Base-by-base conservation (phyloP, 306 rosid species). In the Glycine latifolia region DNA sequence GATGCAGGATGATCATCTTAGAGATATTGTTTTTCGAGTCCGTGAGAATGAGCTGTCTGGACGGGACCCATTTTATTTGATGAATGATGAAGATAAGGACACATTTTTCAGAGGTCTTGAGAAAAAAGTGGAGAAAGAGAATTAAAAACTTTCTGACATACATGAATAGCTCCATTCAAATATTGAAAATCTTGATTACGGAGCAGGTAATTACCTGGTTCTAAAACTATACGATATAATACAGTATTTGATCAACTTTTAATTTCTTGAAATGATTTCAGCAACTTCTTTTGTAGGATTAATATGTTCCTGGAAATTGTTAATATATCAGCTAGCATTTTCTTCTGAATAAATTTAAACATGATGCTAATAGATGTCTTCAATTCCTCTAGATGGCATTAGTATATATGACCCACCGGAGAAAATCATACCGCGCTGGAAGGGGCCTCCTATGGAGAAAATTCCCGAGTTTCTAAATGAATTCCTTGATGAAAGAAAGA, bases 401-500 rank as follows among this genome's bases (percentile, higher is more conserved):
- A 91, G 98, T 84, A 3, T 93, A 79, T 93, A 93, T 71, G 99
- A 95, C 80, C 92, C 93, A 31, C 99, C 92, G 0, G 94, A 91
- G 86, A 95, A 93, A 83, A 75, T 95, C 53, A 90, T 95, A 85
- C 99, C 98, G 3, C 92, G 91, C 39, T 91, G 99, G 98, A 95
- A 91, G 82, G 98, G 94, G 54, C 96, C 98, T 43, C 82, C 89
- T 0, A 81, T 86, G 26, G 98, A 93, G 79, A 89, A 88, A 85
- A 89, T 86, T 87, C 96, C 95, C 0, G 96, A 91, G 73, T 79
- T 87, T 81, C 83, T 89, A 77, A 75, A 89, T 69, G 82, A 84
- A 69, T 95, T 91, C 84, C 84, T 86, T 3, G 92, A 90, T 67
- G 86, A 86, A 61, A 82, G 89, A 79, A 83, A 82, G 86, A 61